Percentiles rank a stretch among this genome's conserved stretches.
Conservation (phyloP, 345 rosid genomes). For the Lagerstroemia speciosa region DNA sequence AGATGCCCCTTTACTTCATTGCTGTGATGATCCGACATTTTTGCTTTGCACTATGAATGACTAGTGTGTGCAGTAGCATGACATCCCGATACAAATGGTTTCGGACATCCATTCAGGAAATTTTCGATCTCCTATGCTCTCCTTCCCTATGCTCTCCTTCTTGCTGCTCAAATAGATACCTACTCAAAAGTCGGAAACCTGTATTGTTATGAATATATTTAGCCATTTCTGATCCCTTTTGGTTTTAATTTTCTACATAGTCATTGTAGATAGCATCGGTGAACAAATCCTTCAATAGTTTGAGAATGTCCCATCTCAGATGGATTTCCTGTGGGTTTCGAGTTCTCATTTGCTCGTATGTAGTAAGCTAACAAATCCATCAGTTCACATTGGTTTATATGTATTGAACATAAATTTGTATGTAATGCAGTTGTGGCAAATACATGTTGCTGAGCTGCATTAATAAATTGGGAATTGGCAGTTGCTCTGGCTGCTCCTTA, state of each 20-base stretch:
- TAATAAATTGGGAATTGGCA: too few species aligned
- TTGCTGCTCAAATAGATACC: neutral
- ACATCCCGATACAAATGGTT: neutral
- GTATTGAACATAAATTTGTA: neutral
- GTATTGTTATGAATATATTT: too few species aligned
- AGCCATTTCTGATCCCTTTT: too few species aligned
- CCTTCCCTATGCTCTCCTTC: too few species aligned
- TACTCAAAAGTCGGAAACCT: neutral
- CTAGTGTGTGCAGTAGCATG: neutral
- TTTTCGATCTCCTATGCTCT: neutral
- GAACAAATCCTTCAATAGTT: too few species aligned
- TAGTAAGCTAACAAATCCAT: neutral
- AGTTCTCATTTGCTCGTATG: too few species aligned
- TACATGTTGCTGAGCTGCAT: slow-evolving; percentile 89
- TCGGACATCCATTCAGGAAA: neutral
- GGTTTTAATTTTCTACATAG: too few species aligned
- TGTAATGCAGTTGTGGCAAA: slow-evolving; percentile 76
- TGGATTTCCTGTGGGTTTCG: too few species aligned
- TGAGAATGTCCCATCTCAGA: neutral
- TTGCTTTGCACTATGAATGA: neutral
- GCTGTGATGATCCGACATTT: neutral
- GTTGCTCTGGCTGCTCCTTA: too few species aligned
- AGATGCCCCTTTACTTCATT: neutral
- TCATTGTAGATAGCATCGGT: too few species aligned
- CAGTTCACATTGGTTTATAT: neutral